These are phyloP conservation scores for Backusella australiensis DNA, from an alignment of 192 early-diverging fungal genomes.

Conservation along the genomic window DNA sequence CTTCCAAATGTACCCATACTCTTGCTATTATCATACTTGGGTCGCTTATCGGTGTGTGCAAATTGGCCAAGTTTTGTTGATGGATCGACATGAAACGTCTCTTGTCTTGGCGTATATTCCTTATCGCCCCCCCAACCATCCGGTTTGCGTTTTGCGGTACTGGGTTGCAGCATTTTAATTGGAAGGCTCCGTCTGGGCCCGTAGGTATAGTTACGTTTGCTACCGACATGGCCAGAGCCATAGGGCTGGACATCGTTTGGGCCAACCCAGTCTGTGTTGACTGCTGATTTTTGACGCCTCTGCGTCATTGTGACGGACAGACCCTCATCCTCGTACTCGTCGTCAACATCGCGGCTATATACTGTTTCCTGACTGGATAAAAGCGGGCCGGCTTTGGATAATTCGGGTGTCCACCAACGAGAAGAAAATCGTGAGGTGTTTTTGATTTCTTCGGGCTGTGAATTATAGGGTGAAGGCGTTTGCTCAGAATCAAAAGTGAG, in stretches of 20 bases:
- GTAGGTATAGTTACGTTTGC: neutral
- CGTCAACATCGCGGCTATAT: neutral
- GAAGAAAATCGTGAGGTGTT: neutral
- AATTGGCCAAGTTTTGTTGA: neutral
- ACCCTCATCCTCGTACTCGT: neutral
- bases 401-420: neutral
- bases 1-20: neutral
- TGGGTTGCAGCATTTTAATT: neutral
- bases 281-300: neutral
- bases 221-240: neutral
- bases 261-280: neutral
- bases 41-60: neutral
- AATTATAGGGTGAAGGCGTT: neutral
- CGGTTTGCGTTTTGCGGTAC: neutral
- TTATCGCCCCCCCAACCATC: neutral
- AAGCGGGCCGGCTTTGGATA: neutral
- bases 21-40: neutral
- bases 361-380: conserved; percentile 10
- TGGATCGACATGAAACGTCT: neutral
- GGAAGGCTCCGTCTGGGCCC: neutral
- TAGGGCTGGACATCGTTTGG: conserved; percentile 2
- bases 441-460: neutral
- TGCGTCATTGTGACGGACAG: neutral
- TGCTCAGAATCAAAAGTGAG: neutral
- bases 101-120: neutral